Evolutionary conservation across 352 stramenopile genomes (phyloP).

Genomic region (Blastocystis sp.): DNA sequence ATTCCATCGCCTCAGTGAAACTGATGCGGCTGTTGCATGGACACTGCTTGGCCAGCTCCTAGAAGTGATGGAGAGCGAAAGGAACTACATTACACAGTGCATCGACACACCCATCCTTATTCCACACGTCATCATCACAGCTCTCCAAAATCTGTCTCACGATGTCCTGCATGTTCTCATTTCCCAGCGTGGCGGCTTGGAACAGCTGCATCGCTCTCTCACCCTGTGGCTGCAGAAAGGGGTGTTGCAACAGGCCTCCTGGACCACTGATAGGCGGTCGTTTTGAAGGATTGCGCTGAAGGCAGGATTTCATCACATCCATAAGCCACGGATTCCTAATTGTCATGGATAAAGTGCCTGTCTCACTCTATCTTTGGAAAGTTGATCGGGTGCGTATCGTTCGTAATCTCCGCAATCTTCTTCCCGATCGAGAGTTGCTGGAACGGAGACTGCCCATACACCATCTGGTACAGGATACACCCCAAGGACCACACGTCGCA

Average conservation of each 20-base stretch:
- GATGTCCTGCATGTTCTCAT: constrained; percentile 53
- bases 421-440: constrained; percentile 91
- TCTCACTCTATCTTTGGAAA: constrained; percentile 29
- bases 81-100: not conserved
- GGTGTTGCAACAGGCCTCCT: constrained; percentile 82
- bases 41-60: constrained; percentile 41
- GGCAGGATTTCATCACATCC: constrained; percentile 84
- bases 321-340: constrained; percentile 82
- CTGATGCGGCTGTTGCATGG: not conserved
- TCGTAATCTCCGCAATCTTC: constrained; percentile 81
- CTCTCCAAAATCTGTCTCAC: constrained; percentile 23
- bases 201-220: constrained; percentile 52
- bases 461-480: constrained; percentile 95
- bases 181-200: constrained; percentile 32
- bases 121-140: not conserved
- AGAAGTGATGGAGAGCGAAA: not conserved
- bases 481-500: constrained; percentile 91
- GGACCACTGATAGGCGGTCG: constrained; percentile 83
- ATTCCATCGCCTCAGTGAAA: constrained; percentile 10
- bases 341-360: not conserved
- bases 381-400: not conserved
- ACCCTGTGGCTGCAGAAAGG: constrained; percentile 78
- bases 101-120: not conserved
- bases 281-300: constrained; percentile 83
- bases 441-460: constrained; percentile 93